Evolutionary conservation across 2,329 filamentous ascomycete genomes (phyloP).

Genomic region (Alternaria ventricosa): DNA sequence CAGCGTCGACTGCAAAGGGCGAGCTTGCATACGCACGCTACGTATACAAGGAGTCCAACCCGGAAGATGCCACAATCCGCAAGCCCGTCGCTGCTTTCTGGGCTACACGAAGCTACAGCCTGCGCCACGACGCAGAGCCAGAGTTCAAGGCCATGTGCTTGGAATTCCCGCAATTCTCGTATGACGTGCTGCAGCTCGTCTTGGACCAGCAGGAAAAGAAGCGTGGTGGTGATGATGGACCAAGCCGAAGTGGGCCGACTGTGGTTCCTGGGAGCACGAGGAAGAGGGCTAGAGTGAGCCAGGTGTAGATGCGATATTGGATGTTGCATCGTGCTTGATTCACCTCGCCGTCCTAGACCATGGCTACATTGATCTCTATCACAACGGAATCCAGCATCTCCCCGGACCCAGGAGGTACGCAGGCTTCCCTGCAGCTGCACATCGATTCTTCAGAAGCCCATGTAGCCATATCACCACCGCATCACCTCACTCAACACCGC

Average conservation of each 20-base stretch:
- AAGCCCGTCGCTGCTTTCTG: slow-evolving; percentile 89
- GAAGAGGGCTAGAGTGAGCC: slow-evolving; percentile 42
- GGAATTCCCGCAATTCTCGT: slow-evolving; percentile 90
- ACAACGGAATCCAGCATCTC: neutral
- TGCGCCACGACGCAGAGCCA: slow-evolving; percentile 83
- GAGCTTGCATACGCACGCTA: slow-evolving; percentile 93
- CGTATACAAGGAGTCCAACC: slow-evolving; percentile 78
- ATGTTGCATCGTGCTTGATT: slow-evolving; percentile 2
- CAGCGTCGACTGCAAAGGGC: slow-evolving; percentile 84
- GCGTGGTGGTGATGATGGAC: slow-evolving; percentile 22
- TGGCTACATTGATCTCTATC: neutral
- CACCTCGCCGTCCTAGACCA: neutral
- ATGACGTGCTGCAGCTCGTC: slow-evolving; percentile 80
- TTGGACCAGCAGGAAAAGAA: slow-evolving; percentile 59
- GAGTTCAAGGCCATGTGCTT: slow-evolving; percentile 87
- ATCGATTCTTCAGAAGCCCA: too few relatives aligned
- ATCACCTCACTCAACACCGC: too few relatives aligned
- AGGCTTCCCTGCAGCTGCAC: too few relatives aligned
- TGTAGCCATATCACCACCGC: too few relatives aligned
- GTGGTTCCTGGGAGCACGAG: slow-evolving; percentile 45
- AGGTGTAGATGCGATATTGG: slow-evolving; percentile 20
- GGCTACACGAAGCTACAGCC: slow-evolving; percentile 79
- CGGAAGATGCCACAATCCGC: slow-evolving; percentile 75
- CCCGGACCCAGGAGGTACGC: too few relatives aligned
- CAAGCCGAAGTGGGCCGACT: slow-evolving; percentile 41